Evolutionary conservation across 2,329 filamentous ascomycete genomes (phyloP).

Genomic region (Epichloe scottii): DNA sequence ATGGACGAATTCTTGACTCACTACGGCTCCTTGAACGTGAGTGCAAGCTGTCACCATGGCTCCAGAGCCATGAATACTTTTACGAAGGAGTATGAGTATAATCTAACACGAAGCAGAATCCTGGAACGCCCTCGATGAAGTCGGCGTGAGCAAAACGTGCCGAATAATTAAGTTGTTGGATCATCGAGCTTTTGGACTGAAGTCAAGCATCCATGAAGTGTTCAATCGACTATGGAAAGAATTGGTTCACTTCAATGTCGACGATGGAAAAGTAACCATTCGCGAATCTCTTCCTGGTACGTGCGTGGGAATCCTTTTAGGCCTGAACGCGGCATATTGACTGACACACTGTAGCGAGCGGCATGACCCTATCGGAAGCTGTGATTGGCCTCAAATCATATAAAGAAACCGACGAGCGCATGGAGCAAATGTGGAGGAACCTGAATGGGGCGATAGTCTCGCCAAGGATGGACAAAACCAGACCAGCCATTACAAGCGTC

Average conservation of each 20-base stretch:
- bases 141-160: constrained; percentile 49
- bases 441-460: constrained; percentile 48
- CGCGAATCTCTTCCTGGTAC: constrained; percentile 37
- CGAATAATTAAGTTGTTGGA: constrained; percentile 54
- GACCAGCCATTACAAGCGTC: constrained; percentile 25
- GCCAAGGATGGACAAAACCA: constrained; percentile 40
- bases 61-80: neutral
- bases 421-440: constrained; percentile 48
- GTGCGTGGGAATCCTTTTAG: constrained; percentile 2
- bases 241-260: constrained; percentile 50
- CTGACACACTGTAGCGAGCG: constrained; percentile 28
- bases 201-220: constrained; percentile 50
- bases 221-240: constrained; percentile 60
- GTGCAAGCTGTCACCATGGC: constrained; percentile 8
- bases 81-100: neutral
- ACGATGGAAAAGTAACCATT: constrained; percentile 43
- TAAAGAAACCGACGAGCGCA: constrained; percentile 47
- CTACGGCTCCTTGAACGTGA: constrained; percentile 43
- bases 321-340: neutral
- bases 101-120: constrained; percentile 29
- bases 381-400: constrained; percentile 44
- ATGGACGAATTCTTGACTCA: constrained; percentile 43
- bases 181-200: constrained; percentile 52
- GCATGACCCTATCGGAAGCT: constrained; percentile 40
- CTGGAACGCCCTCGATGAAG: constrained; percentile 42